A percentile compares a stretch with the other conserved stretches of the same genome.
Conservation (phyloP, 2,329 filamentous ascomycete genomes). For the Davidsoniella neocaledoniae region DNA sequence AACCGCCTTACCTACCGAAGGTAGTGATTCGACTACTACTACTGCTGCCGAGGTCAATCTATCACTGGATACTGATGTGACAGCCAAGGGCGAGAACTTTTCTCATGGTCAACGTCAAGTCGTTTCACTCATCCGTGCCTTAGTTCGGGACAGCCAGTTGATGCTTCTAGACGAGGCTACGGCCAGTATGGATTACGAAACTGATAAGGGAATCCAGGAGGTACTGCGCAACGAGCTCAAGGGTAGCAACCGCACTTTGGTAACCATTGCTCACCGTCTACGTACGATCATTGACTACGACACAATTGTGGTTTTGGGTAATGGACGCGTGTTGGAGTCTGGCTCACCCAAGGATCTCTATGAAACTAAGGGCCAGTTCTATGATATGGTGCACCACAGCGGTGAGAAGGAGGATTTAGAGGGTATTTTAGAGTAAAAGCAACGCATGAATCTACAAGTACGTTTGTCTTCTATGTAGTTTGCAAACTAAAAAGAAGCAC, state of each 20-base stretch:
- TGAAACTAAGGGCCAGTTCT: slow-evolving; percentile 28
- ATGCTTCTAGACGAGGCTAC: slow-evolving; percentile 34
- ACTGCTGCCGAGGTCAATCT: slow-evolving; percentile 17
- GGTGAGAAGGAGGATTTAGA: slow-evolving; percentile 27
- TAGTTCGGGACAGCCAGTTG: slow-evolving; percentile 29
- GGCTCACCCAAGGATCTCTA: slow-evolving; percentile 33
- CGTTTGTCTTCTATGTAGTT: no score
- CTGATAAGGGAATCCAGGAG: slow-evolving; percentile 29
- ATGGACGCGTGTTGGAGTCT: slow-evolving; percentile 28
- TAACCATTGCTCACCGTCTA: slow-evolving; percentile 33
- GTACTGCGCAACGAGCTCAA: slow-evolving; percentile 30
- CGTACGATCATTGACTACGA: slow-evolving; percentile 36
- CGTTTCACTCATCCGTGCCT: slow-evolving; percentile 29
- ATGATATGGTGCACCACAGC: slow-evolving; percentile 38
- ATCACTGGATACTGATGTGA: slow-evolving; percentile 24
- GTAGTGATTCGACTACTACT: slow-evolving; percentile 1
- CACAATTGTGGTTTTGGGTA: slow-evolving; percentile 31
- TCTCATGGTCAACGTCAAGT: slow-evolving; percentile 33
- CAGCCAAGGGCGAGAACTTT: slow-evolving; percentile 28
- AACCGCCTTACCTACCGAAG: slow-evolving; percentile 7
- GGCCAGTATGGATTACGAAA: slow-evolving; percentile 31
- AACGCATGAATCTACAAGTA: no score
- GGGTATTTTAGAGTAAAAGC: slow-evolving; percentile 6
- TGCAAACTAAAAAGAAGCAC: no score
- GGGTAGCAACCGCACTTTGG: slow-evolving; percentile 26